Base-by-base conservation (phyloP, 352 stramenopile genomes). In the Phytopythium ostracodes region DNA sequence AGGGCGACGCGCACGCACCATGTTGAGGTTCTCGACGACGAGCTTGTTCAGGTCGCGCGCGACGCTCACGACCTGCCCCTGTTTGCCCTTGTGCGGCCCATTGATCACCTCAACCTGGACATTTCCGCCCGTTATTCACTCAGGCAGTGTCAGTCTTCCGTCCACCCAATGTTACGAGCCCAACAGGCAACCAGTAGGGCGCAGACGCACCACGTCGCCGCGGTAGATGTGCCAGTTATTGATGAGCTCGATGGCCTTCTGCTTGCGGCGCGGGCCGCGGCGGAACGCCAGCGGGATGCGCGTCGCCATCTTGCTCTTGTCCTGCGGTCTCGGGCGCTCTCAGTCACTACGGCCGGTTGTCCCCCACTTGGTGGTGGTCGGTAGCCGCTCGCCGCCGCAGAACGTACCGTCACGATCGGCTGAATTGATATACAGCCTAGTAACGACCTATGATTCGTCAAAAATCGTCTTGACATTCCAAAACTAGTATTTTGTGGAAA, bases 11-110 rank as follows among this genome's bases (percentile, higher is more conserved):
- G 42, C 4, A 52, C 71, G 62, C 57, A 93, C 84, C 85, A 94
- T 91, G 72, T 94, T 94, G 73, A 92, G 77, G 75, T 92, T 91
- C 73, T 94, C 83, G 22, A 94, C 76, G 44, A 94, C 86, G 33
- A 94, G 67, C 63, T 73, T 78, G 75, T 94, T 94, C 64, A 80
- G 65, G 27, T 89, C 81, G 50, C 85, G 83, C 51, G 89, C 84
- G 55, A 94, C 85, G 62, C 75, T 83, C 54, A 86, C 68, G 43
- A 94, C 74, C 20, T 85, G 63, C 25, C 85, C 85, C 64, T 94
- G 85, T 60, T 88, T 94, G 60, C 85, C 85, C 70, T 89, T 90
- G 74, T 94, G 81, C 25, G 83, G 83, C 43, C 85, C 85, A 71
- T 74, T 88, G 55, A 94, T 79, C 49, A 94, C 78, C 64, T 94